Evolutionary conservation across 371 early-diverging fungal species (phyloP).

Genomic region (Actinomortierella ambigua): DNA sequence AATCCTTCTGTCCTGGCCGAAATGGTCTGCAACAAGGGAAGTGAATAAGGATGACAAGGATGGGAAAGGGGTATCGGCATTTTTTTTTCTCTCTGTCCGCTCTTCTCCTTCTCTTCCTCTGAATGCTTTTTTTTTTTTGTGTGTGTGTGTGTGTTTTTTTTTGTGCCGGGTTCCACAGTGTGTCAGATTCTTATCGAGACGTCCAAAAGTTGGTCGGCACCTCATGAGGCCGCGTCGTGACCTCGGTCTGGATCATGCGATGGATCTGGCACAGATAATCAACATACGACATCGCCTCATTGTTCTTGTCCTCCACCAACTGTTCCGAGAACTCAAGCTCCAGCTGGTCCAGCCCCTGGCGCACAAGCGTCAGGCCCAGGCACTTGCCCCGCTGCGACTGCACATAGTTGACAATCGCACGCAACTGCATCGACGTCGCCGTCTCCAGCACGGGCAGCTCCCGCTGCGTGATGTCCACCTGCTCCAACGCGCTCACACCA

Average conservation of each 20-base stretch:
- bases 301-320: conserved; percentile 83
- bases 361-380: conserved; percentile 55
- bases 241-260: conserved; percentile 82
- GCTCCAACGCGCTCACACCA: conserved; percentile 75
- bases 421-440: conserved; percentile 58
- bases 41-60: too few species aligned
- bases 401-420: conserved; percentile 65
- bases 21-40: too few species aligned
- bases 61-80: too few species aligned
- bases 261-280: conserved; percentile 92
- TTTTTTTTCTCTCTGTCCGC: too few species aligned
- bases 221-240: conserved; percentile 46
- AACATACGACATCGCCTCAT: conserved; percentile 87
- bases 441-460: conserved; percentile 64
- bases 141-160: too few species aligned
- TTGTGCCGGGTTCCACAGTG: too few species aligned
- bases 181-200: conserved; percentile 8
- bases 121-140: too few species aligned
- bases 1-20: too few species aligned
- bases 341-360: conserved; percentile 64
- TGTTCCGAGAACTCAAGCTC: conserved; percentile 69
- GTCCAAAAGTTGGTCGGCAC: conserved; percentile 23
- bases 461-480: conserved; percentile 67
- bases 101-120: too few species aligned
- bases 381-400: conserved; percentile 58